Conservation (phyloP, 495 filamentous ascomycete species). For the Lasiosphaeria hispida region DNA sequence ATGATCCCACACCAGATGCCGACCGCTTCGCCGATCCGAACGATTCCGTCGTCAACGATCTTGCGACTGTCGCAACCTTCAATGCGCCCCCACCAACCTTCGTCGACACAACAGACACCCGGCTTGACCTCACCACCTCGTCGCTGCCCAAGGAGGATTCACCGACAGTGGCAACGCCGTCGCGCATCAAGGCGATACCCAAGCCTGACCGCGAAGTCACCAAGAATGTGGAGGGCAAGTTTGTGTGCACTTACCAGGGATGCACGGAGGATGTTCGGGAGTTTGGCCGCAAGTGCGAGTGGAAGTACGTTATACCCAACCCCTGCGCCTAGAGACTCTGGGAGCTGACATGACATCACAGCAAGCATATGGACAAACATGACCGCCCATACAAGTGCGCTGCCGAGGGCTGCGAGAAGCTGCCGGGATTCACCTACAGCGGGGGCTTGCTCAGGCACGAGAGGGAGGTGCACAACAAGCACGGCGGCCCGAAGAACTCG, state of each 20-base stretch:
- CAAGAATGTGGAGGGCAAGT: slow-evolving; percentile 65
- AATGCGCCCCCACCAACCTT: slow-evolving; percentile 18
- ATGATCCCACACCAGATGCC: slow-evolving; percentile 26
- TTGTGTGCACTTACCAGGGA: slow-evolving; percentile 62
- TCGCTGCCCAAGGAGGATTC: slow-evolving; percentile 27
- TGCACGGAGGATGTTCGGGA: slow-evolving; percentile 55
- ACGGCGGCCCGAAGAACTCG: slow-evolving; percentile 75
- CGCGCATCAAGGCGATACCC: slow-evolving; percentile 46
- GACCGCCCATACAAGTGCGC: slow-evolving; percentile 84
- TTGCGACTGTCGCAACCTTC: slow-evolving; percentile 30
- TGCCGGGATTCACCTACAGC: slow-evolving; percentile 90
- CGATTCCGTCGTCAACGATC: slow-evolving; percentile 31
- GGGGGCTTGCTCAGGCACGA: slow-evolving; percentile 85
- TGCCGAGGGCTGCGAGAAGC: slow-evolving; percentile 75
- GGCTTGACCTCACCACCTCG: slow-evolving; percentile 19
- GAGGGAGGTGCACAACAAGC: slow-evolving; percentile 84
- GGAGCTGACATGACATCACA: slow-evolving; percentile 32
- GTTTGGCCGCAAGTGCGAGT: slow-evolving; percentile 85
- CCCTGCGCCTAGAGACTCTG: not conserved
- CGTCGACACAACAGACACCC: slow-evolving; percentile 22
- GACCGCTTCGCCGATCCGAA: slow-evolving; percentile 29
- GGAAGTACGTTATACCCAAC: slow-evolving; percentile 63
- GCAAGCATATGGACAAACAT: slow-evolving; percentile 98
- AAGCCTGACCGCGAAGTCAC: slow-evolving; percentile 49
- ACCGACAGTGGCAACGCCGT: slow-evolving; percentile 23